A percentile compares a stretch with the other conserved stretches of the same genome.
These are phyloP conservation scores for Boechera divaricarpa DNA, from an alignment of 345 rosid genomes.

Conservation along the genomic window DNA sequence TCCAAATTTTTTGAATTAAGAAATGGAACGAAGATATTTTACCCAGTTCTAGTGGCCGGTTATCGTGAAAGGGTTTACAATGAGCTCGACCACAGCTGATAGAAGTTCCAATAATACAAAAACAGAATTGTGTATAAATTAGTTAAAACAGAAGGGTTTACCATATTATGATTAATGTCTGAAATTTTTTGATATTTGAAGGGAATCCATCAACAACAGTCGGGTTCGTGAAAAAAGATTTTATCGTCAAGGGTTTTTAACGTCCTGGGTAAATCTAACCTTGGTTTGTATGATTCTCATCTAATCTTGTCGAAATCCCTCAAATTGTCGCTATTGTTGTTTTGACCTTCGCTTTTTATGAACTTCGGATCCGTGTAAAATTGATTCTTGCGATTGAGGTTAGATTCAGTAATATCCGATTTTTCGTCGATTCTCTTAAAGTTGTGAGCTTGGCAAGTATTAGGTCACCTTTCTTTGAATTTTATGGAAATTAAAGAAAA, in stretches of 20 bases:
- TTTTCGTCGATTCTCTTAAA: not conserved
- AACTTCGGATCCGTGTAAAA: constrained; percentile 11
- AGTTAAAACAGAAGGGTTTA: no score
- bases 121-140: not conserved
- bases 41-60: no score
- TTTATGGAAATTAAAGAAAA: no score
- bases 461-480: no score
- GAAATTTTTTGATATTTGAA: constrained; percentile 19
- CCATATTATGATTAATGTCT: constrained; percentile 5
- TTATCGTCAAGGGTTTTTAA: not conserved
- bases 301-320: not conserved
- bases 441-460: not conserved
- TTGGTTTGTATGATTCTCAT: constrained; percentile 25
- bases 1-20: no score
- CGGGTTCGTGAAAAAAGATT: constrained; percentile 22
- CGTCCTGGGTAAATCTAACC: not conserved
- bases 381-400: constrained; percentile 11
- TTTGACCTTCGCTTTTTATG: not conserved
- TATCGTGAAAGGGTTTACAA: not conserved
- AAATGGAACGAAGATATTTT: no score
- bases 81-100: constrained; percentile 23
- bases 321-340: not conserved
- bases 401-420: not conserved
- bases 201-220: constrained; percentile 10
- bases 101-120: not conserved